Evolutionary conservation across 2,329 filamentous ascomycete genomes (phyloP), one percentile per base, ranked within the genome.

Genomic region (Aspergillus sp.): DNA sequence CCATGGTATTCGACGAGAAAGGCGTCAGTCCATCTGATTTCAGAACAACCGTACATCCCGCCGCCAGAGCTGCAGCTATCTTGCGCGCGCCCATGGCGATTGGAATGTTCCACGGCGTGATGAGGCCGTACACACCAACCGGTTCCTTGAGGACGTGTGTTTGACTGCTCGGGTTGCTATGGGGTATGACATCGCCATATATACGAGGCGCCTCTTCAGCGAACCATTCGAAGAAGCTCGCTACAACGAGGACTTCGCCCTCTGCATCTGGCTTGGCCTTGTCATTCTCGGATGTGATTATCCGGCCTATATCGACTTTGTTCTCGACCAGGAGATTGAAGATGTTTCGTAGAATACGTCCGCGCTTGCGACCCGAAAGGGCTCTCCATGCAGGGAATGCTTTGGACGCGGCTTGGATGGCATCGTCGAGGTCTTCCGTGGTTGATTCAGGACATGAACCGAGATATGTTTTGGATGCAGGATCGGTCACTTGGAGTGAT

Each of bases 11-110:
- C 0, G 88, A 81, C 10, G 90, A 90, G 62, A 90, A 90, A 0
- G 91, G 90, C 1, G 91, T 95, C 72, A 95, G 88, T 35, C 85
- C 85, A 1, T 90, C 89, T 7, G 88, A 84, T 66, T 97, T 97
- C 60, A 83, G 82, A 2, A 96, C 89, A 1, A 94, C 86, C 0
- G 90, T 94, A 70, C 90, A 95, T 44, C 91, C 91, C 10, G 89
- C 89, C 8, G 90, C 90, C 40, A 96, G 74, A 2, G 78, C 79
- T 2, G 79, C 66, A 0, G 56, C 71, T n/a, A 71, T 59, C 48
- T 73, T 73, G 13, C 70, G 56, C 1, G 70, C 70, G 12, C 71
- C 65, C 71, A 73, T 74, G 1, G 70, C 70, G 28, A 68, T 62
- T 4, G 71, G 71, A 53, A 82, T 82, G 60, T 82, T 82, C 78